Evolutionary conservation across 257 asterid genomes (phyloP).

Genomic region (Forsythia suspensa): DNA sequence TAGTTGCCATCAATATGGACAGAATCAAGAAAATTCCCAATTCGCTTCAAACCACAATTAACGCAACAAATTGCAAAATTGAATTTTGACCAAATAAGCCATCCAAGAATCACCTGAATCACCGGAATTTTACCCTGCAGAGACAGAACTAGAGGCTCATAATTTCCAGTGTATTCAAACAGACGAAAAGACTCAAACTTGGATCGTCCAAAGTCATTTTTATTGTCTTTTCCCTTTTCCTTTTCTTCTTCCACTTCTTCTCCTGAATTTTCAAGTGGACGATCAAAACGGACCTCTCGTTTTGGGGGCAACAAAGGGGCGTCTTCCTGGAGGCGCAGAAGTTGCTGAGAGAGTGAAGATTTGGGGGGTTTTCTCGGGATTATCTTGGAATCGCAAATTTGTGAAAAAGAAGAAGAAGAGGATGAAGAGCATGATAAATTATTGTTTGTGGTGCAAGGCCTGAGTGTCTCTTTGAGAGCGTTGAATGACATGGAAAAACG

Average conservation of each 20-base stretch:
- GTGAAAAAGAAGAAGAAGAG: constrained; percentile 32
- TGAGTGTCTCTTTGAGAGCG: constrained; percentile 81
- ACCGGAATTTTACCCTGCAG: constrained; percentile 48
- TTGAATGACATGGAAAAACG: constrained; percentile 64
- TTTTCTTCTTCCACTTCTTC: constrained; percentile 27
- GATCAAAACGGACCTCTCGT: constrained; percentile 32
- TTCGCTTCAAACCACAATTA: neutral
- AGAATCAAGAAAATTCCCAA: neutral
- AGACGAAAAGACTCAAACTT: constrained; percentile 49
- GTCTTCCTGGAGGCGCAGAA: constrained; percentile 65
- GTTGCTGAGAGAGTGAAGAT: constrained; percentile 73
- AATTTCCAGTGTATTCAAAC: constrained; percentile 57
- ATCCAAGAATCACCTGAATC: constrained; percentile 55
- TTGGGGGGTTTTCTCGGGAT: constrained; percentile 79
- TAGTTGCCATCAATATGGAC: neutral
- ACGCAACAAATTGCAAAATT: neutral
- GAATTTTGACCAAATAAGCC: constrained; percentile 13
- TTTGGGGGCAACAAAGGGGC: constrained; percentile 27
- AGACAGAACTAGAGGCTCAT: constrained; percentile 78
- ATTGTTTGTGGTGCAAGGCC: constrained; percentile 59
- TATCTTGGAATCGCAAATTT: constrained; percentile 38
- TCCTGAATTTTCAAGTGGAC: constrained; percentile 19
- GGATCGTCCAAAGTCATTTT: constrained; percentile 22
- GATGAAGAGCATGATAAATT: constrained; percentile 20
- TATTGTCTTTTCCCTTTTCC: constrained; percentile 26